phyloP scores from a whole-genome alignment of 1,284 basidiomycete species.

The Cutaneotrichosporon sp. region DNA sequence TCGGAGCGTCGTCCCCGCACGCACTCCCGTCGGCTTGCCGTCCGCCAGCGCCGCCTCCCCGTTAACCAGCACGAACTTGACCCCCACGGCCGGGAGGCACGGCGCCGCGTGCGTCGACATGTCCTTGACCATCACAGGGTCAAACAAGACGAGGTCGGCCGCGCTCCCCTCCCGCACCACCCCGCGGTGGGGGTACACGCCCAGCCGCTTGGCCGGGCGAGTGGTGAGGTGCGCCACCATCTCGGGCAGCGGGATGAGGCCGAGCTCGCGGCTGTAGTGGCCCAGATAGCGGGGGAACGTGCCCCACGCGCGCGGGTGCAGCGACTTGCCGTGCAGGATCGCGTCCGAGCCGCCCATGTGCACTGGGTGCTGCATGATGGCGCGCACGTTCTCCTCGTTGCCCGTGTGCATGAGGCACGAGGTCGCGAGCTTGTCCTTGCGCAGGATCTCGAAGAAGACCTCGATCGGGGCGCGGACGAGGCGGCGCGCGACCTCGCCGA shows the following conservation, averaged over 20 bases:
- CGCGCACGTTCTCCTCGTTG: conserved; percentile 50
- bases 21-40: conserved; percentile 34
- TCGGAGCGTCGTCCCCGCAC: conserved; percentile 48
- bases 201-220: conserved; percentile 46
- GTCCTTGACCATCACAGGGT: conserved; percentile 41
- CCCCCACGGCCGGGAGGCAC: conserved; percentile 31
- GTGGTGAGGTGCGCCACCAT: conserved; percentile 51
- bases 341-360: conserved; percentile 48
- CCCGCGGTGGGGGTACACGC: conserved; percentile 45
- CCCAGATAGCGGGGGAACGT: conserved; percentile 47
- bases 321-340: conserved; percentile 41
- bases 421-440: conserved; percentile 45
- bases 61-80: conserved; percentile 48
- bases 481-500: conserved; percentile 31
- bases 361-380: conserved; percentile 44
- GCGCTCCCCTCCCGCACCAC: conserved; percentile 36
- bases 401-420: conserved; percentile 50
- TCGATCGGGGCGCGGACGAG: conserved; percentile 27
- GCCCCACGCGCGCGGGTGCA: conserved; percentile 45
- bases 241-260: conserved; percentile 29
- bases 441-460: conserved; percentile 44
- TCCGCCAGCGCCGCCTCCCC: conserved; percentile 43
- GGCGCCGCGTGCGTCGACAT: conserved; percentile 43
- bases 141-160: conserved; percentile 50
- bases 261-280: conserved; percentile 43